A percentile compares a stretch with the other conserved stretches of the same genome.
Evolutionary conservation across 2,329 filamentous ascomycete species (phyloP).

Genomic region (Curvularia lunata): DNA sequence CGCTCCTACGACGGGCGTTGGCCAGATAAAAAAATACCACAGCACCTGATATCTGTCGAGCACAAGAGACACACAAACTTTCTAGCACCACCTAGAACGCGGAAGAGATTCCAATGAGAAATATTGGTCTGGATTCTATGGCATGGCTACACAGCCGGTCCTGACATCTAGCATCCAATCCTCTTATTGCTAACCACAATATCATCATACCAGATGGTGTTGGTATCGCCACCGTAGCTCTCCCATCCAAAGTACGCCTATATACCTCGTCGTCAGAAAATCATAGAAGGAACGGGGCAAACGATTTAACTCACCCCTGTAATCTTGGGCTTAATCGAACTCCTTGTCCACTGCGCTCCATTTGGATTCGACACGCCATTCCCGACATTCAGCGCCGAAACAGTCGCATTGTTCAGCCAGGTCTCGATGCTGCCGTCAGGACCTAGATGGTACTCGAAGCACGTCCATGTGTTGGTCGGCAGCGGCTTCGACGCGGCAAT

Average conservation of each 20-base stretch:
- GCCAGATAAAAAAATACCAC: not conserved
- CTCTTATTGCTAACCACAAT: constrained; percentile 58
- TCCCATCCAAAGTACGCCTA: constrained; percentile 67
- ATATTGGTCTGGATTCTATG: not conserved
- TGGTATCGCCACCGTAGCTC: constrained; percentile 65
- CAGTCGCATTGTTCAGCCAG: constrained; percentile 62
- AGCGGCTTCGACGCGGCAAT: constrained; percentile 62
- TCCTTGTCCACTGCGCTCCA: constrained; percentile 60
- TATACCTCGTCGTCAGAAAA: not conserved
- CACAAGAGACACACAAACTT: not conserved
- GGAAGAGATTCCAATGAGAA: too few relatives aligned
- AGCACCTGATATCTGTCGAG: constrained; percentile 2
- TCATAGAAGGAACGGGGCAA: too few relatives aligned
- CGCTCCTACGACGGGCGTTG: not conserved
- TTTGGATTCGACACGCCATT: constrained; percentile 59
- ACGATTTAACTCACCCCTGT: constrained; percentile 43
- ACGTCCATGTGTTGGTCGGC: constrained; percentile 61
- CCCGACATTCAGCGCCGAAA: constrained; percentile 60
- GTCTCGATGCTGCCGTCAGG: constrained; percentile 66
- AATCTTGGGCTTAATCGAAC: constrained; percentile 59
- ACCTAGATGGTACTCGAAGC: constrained; percentile 67
- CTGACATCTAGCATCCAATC: constrained; percentile 54
- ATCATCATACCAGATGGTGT: constrained; percentile 70
- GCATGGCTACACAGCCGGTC: not conserved
- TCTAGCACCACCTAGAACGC: not conserved